A percentile compares a stretch with the other conserved stretches of the same genome.
Conservation (phyloP, 169 alveolate species). For the Miamiensis avidus region DNA sequence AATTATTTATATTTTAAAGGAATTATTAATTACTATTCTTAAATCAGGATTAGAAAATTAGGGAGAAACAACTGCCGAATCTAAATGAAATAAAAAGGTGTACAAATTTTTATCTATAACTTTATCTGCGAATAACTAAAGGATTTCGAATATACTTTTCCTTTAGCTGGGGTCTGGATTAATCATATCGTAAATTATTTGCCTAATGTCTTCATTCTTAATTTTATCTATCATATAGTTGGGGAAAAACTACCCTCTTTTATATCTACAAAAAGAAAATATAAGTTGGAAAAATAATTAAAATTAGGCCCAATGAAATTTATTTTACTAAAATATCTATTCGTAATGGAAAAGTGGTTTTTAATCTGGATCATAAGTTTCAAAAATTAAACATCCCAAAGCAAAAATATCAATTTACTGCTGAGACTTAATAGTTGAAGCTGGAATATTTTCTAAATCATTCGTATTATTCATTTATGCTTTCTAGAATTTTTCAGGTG, state of each 20-base stretch:
- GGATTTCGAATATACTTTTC: background rate
- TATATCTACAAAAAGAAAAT: background rate
- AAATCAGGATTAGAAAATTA: slow-evolving; percentile 12
- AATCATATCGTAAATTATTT: slow-evolving; percentile 8
- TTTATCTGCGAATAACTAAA: background rate
- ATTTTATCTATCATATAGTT: slow-evolving; percentile 8
- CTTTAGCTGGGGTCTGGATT: background rate
- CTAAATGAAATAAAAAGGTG: background rate
- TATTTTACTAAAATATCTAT: background rate
- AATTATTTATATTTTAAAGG: too few relatives aligned
- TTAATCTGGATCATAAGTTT: background rate
- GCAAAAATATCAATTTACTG: slow-evolving; percentile 42
- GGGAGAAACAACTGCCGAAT: background rate
- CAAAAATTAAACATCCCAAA: slow-evolving; percentile 24
- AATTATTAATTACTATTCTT: background rate
- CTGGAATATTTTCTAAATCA: background rate
- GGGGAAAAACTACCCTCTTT: slow-evolving; percentile 25
- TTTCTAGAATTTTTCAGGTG: slow-evolving; percentile 41
- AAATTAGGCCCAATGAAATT: too few relatives aligned
- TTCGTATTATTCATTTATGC: slow-evolving; percentile 2
- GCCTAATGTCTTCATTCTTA: slow-evolving; percentile 1
- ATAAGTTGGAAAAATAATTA: too few relatives aligned
- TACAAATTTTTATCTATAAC: background rate
- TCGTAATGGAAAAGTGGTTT: background rate
- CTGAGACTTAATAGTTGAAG: background rate